Evolutionary conservation across 768 basidiomycete genomes (phyloP).

Genomic region (Candolleomyces eurysporus): DNA sequence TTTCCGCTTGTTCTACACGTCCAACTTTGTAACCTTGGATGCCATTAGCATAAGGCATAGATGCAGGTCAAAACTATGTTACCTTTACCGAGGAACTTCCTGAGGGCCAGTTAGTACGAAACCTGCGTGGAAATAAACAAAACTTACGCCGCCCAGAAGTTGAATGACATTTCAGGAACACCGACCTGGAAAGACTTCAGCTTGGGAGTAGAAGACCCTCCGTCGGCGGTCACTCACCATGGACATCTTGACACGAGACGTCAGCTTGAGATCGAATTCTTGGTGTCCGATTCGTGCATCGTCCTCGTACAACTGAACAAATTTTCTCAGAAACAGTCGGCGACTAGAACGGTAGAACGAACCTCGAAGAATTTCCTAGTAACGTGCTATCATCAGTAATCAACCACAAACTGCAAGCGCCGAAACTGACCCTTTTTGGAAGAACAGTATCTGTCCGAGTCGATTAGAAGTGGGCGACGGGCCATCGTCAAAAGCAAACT

Average conservation of each 20-base stretch:
- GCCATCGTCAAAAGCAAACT: conserved; percentile 13
- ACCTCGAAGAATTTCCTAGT: conserved; percentile 80
- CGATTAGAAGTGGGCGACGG: conserved; percentile 11
- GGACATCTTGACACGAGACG: conserved; percentile 94
- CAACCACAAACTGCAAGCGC: background rate
- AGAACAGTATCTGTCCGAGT: conserved; percentile 73
- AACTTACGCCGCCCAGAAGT: conserved; percentile 83
- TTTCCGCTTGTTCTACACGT: conserved; percentile 95
- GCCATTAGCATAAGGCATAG: background rate
- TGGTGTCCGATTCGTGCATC: conserved; percentile 92
- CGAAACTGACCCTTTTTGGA: conserved; percentile 87
- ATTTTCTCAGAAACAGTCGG: conserved; percentile 2
- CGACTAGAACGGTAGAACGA: conserved; percentile 8
- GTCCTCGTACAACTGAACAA: conserved; percentile 79
- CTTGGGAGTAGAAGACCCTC: background rate
- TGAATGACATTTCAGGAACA: conserved; percentile 91
- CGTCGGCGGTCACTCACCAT: conserved; percentile 63
- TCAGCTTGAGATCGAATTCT: conserved; percentile 92
- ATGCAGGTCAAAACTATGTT: background rate
- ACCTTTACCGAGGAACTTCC: conserved; percentile 85
- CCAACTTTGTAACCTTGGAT: conserved; percentile 86
- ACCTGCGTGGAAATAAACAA: background rate
- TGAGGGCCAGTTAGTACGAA: conserved; percentile 20
- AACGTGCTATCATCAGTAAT: conserved; percentile 2
- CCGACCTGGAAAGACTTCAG: conserved; percentile 60